Evolutionary conservation across 73 alveolate species (phyloP), one percentile per base, ranked within the genome.

Genomic region (Halteria grandinella): DNA sequence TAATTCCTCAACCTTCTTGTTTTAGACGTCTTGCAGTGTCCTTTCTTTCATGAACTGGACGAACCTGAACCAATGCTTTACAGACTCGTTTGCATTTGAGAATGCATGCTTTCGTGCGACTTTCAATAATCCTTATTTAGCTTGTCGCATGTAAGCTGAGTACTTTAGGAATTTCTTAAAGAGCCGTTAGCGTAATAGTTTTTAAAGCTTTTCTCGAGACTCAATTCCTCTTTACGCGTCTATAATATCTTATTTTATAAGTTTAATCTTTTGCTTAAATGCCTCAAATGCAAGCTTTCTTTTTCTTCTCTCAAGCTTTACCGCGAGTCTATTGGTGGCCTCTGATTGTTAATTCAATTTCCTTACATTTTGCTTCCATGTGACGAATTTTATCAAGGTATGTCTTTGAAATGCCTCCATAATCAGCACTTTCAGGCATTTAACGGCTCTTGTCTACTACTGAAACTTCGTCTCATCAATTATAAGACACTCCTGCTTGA

Each of bases 391-490:
- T n/a, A n/a, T n/a, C n/a, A n/a, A n/a, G n/a, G n/a, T n/a, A n/a
- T n/a, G n/a, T n/a, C 37, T 10, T 34, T 10, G 31, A 66, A 25
- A 41, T 44, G 63, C 34, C 47, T 57, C 29, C 27, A 36, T 7
- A 44, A 1, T 44, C 63, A 3, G 25, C 45, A 45, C 12, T 44
- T 21, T 25, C 15, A 43, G n/a, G 54, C 69, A 21, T 34, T 21
- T 25, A 43, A 66, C 11, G 8, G 47, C 45, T 28, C 47, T 66
- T 66, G 27, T 45, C 45, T 66, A 28, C 80, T 47, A 47, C 80
- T 66, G 39, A 5, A 28, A 37, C 53, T 66, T 45, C 51, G 25
- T 41, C 7, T 66, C 80, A 27, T 44, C 51, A 2, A 44, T 11
- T 5, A 45, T 55, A 10, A 36, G 5, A 7, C 24, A 5, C 1